Evolutionary conservation across 2,329 filamentous ascomycete species (phyloP).

Genomic region (Alternaria viburni): DNA sequence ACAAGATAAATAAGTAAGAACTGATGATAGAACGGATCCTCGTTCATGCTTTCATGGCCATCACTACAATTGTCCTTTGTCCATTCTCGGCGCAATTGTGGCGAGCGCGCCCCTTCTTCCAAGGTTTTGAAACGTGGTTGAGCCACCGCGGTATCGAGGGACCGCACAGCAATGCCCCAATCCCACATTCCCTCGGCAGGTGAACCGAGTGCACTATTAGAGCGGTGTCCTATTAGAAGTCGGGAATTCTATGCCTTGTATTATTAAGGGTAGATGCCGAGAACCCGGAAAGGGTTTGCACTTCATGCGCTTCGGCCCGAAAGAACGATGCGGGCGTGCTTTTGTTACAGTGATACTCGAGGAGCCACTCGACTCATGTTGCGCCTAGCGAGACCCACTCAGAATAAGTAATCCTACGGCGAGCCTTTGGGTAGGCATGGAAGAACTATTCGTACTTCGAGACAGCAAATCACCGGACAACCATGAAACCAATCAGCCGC

Average conservation of each 20-base stretch:
- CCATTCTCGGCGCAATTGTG: background rate
- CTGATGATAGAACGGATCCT: background rate
- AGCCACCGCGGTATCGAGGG: background rate
- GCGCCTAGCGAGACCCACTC: background rate
- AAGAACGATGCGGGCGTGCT: background rate
- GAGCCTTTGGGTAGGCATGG: background rate
- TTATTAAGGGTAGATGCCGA: background rate
- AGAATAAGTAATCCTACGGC: background rate
- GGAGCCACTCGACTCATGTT: background rate
- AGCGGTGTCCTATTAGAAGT: background rate
- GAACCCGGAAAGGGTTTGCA: background rate
- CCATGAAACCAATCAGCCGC: background rate
- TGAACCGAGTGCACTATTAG: background rate
- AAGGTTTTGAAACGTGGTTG: background rate
- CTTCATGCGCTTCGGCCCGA: slow-evolving; percentile 16
- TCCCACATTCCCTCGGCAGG: background rate
- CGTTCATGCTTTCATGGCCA: background rate
- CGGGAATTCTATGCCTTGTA: background rate
- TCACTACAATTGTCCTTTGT: background rate
- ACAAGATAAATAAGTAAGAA: background rate
- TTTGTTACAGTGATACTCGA: background rate
- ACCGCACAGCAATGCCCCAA: background rate
- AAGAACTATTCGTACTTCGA: background rate
- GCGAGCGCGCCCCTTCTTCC: background rate
- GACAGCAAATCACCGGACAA: slow-evolving; percentile 2